Evolutionary conservation across 75 land plant species (phyloP).

Genomic region (Pinus tabuliformis): DNA sequence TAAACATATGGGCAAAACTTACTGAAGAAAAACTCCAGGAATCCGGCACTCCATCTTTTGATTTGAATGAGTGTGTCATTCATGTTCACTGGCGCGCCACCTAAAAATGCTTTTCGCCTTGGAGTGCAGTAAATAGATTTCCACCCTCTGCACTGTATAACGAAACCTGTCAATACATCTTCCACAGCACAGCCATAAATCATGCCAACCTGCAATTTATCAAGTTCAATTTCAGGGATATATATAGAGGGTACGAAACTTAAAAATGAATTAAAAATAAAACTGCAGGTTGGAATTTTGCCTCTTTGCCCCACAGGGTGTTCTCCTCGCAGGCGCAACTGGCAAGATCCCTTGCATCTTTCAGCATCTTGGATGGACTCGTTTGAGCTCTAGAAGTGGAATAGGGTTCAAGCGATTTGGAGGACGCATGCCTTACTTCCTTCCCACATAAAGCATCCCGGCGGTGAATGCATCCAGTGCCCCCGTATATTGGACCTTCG

Average conservation of each 20-base stretch:
- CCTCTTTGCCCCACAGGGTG: conserved; percentile 53
- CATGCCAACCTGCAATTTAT: conserved; percentile 42
- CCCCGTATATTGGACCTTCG: conserved; percentile 30
- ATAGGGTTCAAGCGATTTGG: background rate
- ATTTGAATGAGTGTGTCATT: conserved; percentile 27
- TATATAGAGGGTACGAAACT: too few relatives aligned
- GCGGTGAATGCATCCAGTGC: conserved; percentile 45
- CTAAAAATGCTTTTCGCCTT: conserved; percentile 30
- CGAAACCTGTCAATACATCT: conserved; percentile 52
- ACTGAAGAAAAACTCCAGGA: conserved; percentile 21
- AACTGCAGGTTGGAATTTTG: background rate
- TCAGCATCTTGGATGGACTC: conserved; percentile 9
- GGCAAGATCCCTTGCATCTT: conserved; percentile 19
- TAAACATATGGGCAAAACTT: conserved; percentile 21
- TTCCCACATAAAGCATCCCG: conserved; percentile 30
- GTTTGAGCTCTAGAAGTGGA: background rate
- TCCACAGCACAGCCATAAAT: conserved; percentile 64
- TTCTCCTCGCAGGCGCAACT: conserved; percentile 33
- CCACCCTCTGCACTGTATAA: conserved; percentile 60
- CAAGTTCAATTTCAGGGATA: background rate
- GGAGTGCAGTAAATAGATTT: conserved; percentile 32
- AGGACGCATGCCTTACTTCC: background rate
- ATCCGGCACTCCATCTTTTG: conserved; percentile 38
- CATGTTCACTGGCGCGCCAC: conserved; percentile 32
- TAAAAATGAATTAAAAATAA: background rate